Percentiles rank a stretch among this genome's conserved stretches.
phyloP scores from a whole-genome alignment of 805 yeast genomes.

The Metschnikowia henanensis region DNA sequence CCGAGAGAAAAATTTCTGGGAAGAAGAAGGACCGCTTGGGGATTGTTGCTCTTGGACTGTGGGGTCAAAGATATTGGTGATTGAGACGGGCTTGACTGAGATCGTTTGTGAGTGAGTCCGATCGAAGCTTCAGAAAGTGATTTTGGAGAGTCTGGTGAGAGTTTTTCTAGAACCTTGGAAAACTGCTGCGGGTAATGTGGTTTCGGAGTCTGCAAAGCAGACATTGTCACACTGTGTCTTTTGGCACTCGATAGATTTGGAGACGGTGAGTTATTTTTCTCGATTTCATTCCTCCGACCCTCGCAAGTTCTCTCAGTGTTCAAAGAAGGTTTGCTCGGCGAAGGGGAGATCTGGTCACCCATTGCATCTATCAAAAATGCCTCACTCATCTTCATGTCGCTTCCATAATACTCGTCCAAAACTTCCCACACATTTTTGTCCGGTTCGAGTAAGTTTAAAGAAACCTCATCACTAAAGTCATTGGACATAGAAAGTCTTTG shows the following conservation, averaged over 20 bases:
- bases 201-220: slow-evolving; percentile 33
- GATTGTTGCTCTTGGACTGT: slow-evolving; percentile 18
- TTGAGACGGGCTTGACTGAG: slow-evolving; percentile 35
- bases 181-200: slow-evolving; percentile 27
- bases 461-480: background rate
- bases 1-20: slow-evolving; percentile 47
- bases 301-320: background rate
- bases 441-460: slow-evolving; percentile 45
- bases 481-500: background rate
- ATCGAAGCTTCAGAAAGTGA: slow-evolving; percentile 5
- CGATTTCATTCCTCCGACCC: background rate
- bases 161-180: slow-evolving; percentile 10
- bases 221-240: background rate
- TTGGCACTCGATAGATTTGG: slow-evolving; percentile 1
- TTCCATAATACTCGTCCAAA: slow-evolving; percentile 59
- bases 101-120: slow-evolving; percentile 21
- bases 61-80: slow-evolving; percentile 19
- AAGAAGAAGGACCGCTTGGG: slow-evolving; percentile 48
- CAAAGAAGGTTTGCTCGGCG: background rate
- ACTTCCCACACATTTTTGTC: slow-evolving; percentile 60
- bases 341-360: slow-evolving; percentile 13
- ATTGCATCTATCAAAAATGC: slow-evolving; percentile 55
- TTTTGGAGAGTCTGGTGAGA: slow-evolving; percentile 14
- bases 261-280: slow-evolving; percentile 2
- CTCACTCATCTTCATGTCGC: slow-evolving; percentile 67